Conservation (phyloP, 2,329 filamentous ascomycete species). For the Pseudogymnoascus sp. region DNA sequence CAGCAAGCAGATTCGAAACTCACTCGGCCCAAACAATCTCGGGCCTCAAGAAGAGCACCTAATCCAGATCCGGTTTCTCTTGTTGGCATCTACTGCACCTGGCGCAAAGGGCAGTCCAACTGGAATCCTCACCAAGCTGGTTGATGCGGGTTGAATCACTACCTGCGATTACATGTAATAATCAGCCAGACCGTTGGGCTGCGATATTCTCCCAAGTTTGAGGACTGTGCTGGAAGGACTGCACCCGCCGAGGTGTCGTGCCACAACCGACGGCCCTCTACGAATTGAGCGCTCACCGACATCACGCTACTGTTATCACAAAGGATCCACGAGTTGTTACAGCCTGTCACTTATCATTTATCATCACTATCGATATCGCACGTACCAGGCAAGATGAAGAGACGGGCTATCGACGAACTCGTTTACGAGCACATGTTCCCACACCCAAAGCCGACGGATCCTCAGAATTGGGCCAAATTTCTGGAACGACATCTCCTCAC, state of each 20-base stretch:
- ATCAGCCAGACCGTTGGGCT: not conserved
- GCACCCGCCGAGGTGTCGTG: not conserved
- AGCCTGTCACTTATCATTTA: not conserved
- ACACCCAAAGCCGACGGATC: slow-evolving; percentile 57
- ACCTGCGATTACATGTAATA: not conserved
- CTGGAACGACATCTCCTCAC: slow-evolving; percentile 60
- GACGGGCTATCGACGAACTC: slow-evolving; percentile 60
- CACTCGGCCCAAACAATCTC: not conserved
- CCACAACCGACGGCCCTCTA: not conserved
- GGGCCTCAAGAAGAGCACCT: not conserved
- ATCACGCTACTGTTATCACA: not conserved
- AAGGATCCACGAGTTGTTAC: not conserved
- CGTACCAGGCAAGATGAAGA: slow-evolving; percentile 50
- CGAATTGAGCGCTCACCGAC: not conserved
- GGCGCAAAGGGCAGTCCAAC: not conserved
- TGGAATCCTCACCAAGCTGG: not conserved
- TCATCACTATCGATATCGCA: not conserved
- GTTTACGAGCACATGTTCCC: slow-evolving; percentile 69
- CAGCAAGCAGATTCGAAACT: not conserved
- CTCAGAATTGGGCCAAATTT: slow-evolving; percentile 61
- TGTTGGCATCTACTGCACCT: not conserved
- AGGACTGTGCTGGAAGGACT: slow-evolving; percentile 4
- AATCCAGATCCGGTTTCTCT: not conserved
- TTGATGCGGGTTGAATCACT: not conserved
- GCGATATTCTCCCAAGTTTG: slow-evolving; percentile 3